Base-by-base conservation (phyloP, 345 rosid species). In the Citrus medica region DNA sequence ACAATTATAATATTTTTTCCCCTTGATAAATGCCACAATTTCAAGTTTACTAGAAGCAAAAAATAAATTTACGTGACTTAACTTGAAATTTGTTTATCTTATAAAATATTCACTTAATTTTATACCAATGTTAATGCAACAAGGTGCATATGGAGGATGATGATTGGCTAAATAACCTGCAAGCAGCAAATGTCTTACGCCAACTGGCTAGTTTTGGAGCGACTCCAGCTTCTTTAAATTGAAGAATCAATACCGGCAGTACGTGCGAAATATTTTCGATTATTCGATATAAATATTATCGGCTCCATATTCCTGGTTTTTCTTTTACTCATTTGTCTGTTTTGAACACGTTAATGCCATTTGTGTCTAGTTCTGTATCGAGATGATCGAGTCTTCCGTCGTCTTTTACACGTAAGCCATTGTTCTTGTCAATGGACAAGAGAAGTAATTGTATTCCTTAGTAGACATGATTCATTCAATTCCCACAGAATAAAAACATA, bases 281-380 rank as follows among this genome's bases (percentile, higher is more conserved):
- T 53, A 17, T 53, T 53, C 58, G 58, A 4, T 53, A 66, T 21
- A 19, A 35, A 35, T 66, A 66, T 35, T 24, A 73, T 64, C 51
- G 67, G 76, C 55, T 19, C n/a, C 33, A 3, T 17, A 48, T 69
- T 76, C 84, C 67, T 69, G 16, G 78, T 46, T 63, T 65, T 17
- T 42, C 67, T 66, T 67, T 68, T n/a, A 25, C 38, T 7, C 61
- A 46, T 81, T 88, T 82, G 87, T 75, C 86, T 33, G 46, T 53
- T 81, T 79, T 51, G 65, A 48, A 64, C 16, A 48, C 9, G 76
- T 42, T 10, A 38, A 77, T 58, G 86, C 83, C 84, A 82, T 77
- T 81, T 79, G 81, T 73, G 79, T 84, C 46, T 84, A 78, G 83
- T 66, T 75, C n/a, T 65, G 61, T 38, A 84, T 86, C 87, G 85